Conservation (phyloP, 2,329 filamentous ascomycete species). For the Talaromyces piceae region DNA sequence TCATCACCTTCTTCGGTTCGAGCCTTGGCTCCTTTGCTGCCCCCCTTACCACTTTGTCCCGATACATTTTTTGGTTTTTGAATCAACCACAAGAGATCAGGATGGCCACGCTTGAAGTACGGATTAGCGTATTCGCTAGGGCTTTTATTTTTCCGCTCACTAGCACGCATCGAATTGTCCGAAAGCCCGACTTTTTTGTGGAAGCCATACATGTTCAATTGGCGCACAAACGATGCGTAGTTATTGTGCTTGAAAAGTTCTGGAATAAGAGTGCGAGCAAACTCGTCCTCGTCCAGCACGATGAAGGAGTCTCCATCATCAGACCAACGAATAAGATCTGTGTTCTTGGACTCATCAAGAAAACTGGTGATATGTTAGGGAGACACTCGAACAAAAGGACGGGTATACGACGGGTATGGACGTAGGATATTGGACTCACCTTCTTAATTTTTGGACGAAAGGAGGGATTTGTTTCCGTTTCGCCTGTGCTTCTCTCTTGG, state of each 20-base stretch:
- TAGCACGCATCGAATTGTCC: constrained; percentile 96
- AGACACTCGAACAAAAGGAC: no score
- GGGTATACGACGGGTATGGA: neutral
- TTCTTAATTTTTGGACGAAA: constrained; percentile 96
- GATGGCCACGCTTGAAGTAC: constrained; percentile 88
- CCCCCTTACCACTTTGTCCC: constrained; percentile 45
- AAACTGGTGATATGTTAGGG: constrained; percentile 55
- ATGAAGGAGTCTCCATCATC: constrained; percentile 95
- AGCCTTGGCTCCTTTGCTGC: constrained; percentile 23
- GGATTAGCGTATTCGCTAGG: constrained; percentile 97
- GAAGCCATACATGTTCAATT: constrained; percentile 60
- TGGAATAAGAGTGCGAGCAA: constrained; percentile 64
- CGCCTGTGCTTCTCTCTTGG: constrained; percentile 78
- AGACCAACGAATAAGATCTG: constrained; percentile 93
- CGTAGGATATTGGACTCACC: constrained; percentile 49
- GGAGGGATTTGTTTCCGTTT: constrained; percentile 95
- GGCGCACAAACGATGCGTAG: constrained; percentile 68
- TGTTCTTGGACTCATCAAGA: constrained; percentile 85
- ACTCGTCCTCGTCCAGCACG: constrained; percentile 90
- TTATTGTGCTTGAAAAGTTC: constrained; percentile 76
- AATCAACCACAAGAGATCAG: constrained; percentile 90
- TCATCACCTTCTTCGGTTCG: constrained; percentile 57
- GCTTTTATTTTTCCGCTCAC: constrained; percentile 93
- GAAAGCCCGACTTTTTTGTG: constrained; percentile 75
- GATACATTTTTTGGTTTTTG: constrained; percentile 80